Evolutionary conservation across 73 alveolate species (phyloP).

Genomic region (Uronychia setigera): DNA sequence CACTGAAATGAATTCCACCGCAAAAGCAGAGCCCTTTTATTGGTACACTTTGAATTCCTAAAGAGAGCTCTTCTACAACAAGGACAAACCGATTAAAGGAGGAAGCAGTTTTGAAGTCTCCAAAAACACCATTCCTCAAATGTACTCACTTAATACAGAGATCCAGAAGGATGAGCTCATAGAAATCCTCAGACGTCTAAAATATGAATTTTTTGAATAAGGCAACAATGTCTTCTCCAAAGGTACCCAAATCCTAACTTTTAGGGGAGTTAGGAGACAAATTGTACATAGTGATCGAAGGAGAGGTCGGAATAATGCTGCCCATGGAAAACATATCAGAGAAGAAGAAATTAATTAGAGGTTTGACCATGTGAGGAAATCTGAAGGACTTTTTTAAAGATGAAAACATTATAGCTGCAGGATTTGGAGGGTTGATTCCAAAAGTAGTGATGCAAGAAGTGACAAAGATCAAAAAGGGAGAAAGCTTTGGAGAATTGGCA

Average conservation of each 20-base stretch:
- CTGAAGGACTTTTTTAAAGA: background rate
- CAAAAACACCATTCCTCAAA: background rate
- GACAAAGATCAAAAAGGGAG: background rate
- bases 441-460: background rate
- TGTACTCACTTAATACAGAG: background rate
- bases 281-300: no score
- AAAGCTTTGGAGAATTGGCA: constrained; percentile 58
- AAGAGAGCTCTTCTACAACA: constrained; percentile 41
- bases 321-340: background rate
- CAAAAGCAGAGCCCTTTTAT: constrained; percentile 21
- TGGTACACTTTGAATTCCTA: constrained; percentile 39
- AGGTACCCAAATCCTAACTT: no score
- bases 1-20: constrained; percentile 23
- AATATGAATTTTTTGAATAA: no score
- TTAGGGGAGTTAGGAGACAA: no score
- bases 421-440: background rate
- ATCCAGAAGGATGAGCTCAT: constrained; percentile 10
- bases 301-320: background rate
- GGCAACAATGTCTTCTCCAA: no score
- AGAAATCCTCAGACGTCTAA: no score
- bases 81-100: background rate
- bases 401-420: background rate
- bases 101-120: constrained; percentile 18
- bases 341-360: background rate
- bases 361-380: background rate